Base-by-base conservation (phyloP, 176 grass and related monocot species). In the Hordeum marinum region DNA sequence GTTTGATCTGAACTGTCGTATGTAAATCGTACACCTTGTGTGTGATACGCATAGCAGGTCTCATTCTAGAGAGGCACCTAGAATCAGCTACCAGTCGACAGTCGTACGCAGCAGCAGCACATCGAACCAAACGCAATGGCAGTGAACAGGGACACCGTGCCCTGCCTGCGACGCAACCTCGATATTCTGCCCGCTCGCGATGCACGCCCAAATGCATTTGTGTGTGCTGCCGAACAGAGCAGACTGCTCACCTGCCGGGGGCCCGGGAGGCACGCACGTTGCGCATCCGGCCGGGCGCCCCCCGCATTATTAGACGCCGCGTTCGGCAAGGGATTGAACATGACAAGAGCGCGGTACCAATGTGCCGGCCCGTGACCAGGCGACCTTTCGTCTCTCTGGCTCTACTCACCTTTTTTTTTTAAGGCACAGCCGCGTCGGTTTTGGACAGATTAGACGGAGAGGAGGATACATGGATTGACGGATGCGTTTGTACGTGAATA, bases 381-480 rank as follows among this genome's bases (percentile, higher is more conserved):
- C 35, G 67, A 67, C 13, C 62, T 27, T 12, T 27, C 26, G 24
- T 25, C 11, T 27, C 65, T 11, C 35, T 68, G 65, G 34, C 66
- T 69, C 35, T 39, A 69, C 66, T 36, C 41, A 12, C 3, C 41
- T 45, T 41, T 42, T 45, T 41, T 42, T 81, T 75, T 54, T 15
- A 17, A 50, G 15, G 46, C 46, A 14, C 46, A 1, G 36, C 14
- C 18, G 62, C 46, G 18, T 63, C 45, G 69, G 39, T 37, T 46
- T 85, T 89, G 88, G 83, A 70, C 63, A 32, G 52, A 82, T 52
- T 61, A 25, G 23, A 18, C 6, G 15, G 6, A 6, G 48, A 52
- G 14, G 46, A 18, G 6, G 48, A 52, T 54, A 13, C 4, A 21
- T 23, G 11, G 20, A 58, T 24, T 5, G 52, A 15, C 37, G 13